These are phyloP conservation scores for Debaryomyces maramus DNA, from an alignment of 805 yeast species.

Conservation along the genomic window DNA sequence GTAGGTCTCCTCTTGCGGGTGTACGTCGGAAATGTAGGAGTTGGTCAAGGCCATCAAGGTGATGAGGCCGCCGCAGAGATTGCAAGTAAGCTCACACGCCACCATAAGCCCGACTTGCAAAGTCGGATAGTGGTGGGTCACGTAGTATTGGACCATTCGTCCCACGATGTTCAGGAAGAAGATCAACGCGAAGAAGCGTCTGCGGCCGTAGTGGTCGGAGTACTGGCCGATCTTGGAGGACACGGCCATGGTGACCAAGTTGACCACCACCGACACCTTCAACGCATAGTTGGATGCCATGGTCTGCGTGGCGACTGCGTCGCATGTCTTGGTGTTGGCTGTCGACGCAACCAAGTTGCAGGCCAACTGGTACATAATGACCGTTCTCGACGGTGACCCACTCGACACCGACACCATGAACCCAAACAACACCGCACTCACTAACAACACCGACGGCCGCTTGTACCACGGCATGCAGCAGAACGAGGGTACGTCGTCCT, in stretches of 20 bases:
- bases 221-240: slow-evolving; percentile 46
- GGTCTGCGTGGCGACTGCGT: slow-evolving; percentile 30
- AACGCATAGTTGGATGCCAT: slow-evolving; percentile 49
- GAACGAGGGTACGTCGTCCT: no score
- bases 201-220: slow-evolving; percentile 34
- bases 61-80: slow-evolving; percentile 63
- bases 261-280: slow-evolving; percentile 37
- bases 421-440: slow-evolving; percentile 41
- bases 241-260: slow-evolving; percentile 46
- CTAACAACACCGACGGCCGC: slow-evolving; percentile 51
- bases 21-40: slow-evolving; percentile 60
- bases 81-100: slow-evolving; percentile 43
- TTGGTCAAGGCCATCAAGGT: slow-evolving; percentile 58
- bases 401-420: slow-evolving; percentile 34
- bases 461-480: no score
- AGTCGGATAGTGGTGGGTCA: no score
- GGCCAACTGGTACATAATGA: slow-evolving; percentile 27
- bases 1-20: neutral
- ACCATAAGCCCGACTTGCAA: slow-evolving; percentile 42
- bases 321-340: slow-evolving; percentile 21
- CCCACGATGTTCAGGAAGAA: no score
- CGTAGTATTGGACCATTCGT: no score
- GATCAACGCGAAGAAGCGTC: slow-evolving; percentile 22
- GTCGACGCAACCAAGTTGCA: slow-evolving; percentile 18
- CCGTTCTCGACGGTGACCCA: slow-evolving; percentile 43